These are phyloP conservation scores for Aspergillus hancockii DNA, from an alignment of 495 filamentous ascomycete genomes.

Conservation along the genomic window DNA sequence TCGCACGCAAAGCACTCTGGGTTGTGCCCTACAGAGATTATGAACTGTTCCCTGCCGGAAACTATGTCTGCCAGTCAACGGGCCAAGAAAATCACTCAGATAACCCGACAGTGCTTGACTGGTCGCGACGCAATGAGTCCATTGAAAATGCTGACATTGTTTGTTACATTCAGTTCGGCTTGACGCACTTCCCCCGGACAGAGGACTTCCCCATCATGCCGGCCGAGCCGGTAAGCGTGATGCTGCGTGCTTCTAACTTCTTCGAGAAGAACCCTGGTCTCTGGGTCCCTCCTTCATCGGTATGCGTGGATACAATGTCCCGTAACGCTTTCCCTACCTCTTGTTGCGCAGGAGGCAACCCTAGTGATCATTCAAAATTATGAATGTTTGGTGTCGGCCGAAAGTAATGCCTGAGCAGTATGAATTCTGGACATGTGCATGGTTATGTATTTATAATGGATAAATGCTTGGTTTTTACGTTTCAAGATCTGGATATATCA, in stretches of 20 bases:
- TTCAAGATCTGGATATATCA: no score
- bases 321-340: background rate
- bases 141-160: conserved; percentile 51
- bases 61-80: conserved; percentile 84
- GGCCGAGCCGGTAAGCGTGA: conserved; percentile 45
- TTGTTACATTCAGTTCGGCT: conserved; percentile 43
- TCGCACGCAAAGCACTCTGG: conserved; percentile 81
- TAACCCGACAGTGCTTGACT: conserved; percentile 47
- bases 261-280: conserved; percentile 74
- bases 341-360: background rate
- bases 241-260: conserved; percentile 73
- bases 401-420: no score
- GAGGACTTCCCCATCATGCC: conserved; percentile 74
- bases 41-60: conserved; percentile 80
- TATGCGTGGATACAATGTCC: background rate
- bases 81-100: conserved; percentile 19
- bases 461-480: no score
- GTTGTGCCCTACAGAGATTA: conserved; percentile 76
- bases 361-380: background rate
- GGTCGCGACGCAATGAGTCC: conserved; percentile 46
- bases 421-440: no score
- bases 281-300: conserved; percentile 55
- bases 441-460: no score
- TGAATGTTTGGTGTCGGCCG: background rate
- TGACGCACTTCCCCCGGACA: conserved; percentile 59